Base-by-base conservation (phyloP, 805 yeast species). In the Debaryomyces maramus region DNA sequence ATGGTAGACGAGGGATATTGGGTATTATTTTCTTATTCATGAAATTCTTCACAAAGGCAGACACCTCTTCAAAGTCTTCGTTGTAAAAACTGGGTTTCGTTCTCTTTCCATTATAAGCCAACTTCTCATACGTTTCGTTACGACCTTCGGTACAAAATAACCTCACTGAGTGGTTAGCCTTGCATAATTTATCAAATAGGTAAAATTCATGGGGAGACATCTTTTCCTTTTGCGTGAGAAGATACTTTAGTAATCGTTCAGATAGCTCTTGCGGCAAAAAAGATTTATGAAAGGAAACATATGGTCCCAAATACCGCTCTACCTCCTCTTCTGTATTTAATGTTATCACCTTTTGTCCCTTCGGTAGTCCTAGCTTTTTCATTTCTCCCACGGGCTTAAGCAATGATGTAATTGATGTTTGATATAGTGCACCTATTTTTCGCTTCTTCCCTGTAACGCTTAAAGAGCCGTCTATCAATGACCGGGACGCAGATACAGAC, bases 171-270 rank as follows among this genome's bases (percentile, higher is more conserved):
- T 82, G 88, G n/a, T 77, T 75, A 2, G 90, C 78, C 5, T 52
- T 54, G 36, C 87, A 84, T 36, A 67, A 57, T 13, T 81, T 76
- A 1, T 83, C 88, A 47, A 83, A 85, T 7, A 86, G 62, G 41
- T 76, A 71, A 53, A 86, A 86, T 46, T 70, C 64, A 17, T 72
- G 67, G 6, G 63, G 56, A 1, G 47, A 50, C 63, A 80, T 78
- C 0, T 47, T 40, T 1, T 63, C 49, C 4, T 67, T 57, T 26
- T 74, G 77, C 1, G 64, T 55, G 44, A 75, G 41, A 10, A 83
- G 60, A 14, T 67, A 63, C 9, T 51, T 39, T 2, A 82, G 57
- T 2, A 83, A 51, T 0, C 49, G 48, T 21, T 75, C 67, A 0
- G 88, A 78, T 6, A 77, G 42, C 0, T 70, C 65, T 0, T 56